Conservation (phyloP, 2,329 filamentous ascomycete genomes). For the Aspergillus versicolor region DNA sequence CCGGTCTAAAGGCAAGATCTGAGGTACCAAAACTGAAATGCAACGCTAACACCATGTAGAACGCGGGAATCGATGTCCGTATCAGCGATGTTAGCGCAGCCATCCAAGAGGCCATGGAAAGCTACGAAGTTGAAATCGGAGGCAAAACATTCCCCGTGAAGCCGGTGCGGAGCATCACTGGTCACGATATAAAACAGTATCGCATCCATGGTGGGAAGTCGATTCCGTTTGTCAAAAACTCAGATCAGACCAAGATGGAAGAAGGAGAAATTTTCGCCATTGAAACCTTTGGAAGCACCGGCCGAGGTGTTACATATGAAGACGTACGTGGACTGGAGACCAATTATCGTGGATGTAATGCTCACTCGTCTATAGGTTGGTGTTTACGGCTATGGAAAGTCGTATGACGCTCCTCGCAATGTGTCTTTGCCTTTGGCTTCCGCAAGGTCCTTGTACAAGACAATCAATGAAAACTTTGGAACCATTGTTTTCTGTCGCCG, state of each 20-base stretch:
- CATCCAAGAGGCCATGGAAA: conserved; percentile 63
- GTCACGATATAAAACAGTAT: conserved; percentile 56
- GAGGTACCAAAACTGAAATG: background rate
- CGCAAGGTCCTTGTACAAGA: conserved; percentile 58
- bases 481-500: conserved; percentile 62
- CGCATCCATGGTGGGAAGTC: conserved; percentile 58
- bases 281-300: conserved; percentile 59
- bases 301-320: conserved; percentile 49
- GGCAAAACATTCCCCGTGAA: conserved; percentile 56
- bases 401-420: conserved; percentile 37
- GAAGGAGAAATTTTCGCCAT: conserved; percentile 60
- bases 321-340: conserved; percentile 37
- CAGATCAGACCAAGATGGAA: conserved; percentile 55
- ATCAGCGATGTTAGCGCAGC: conserved; percentile 56
- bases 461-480: conserved; percentile 63
- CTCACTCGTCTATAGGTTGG: conserved; percentile 38
- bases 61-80: conserved; percentile 56
- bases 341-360: background rate
- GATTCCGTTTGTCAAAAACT: conserved; percentile 55
- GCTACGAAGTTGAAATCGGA: conserved; percentile 58
- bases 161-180: conserved; percentile 54
- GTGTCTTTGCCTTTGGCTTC: conserved; percentile 47
- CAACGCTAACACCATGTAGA: conserved; percentile 26
- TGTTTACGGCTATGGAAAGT: conserved; percentile 54
- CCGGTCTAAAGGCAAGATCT: conserved; percentile 48